Base-by-base conservation (phyloP, 164 flowering plant genomes). In the Vitis rotundifolia region DNA sequence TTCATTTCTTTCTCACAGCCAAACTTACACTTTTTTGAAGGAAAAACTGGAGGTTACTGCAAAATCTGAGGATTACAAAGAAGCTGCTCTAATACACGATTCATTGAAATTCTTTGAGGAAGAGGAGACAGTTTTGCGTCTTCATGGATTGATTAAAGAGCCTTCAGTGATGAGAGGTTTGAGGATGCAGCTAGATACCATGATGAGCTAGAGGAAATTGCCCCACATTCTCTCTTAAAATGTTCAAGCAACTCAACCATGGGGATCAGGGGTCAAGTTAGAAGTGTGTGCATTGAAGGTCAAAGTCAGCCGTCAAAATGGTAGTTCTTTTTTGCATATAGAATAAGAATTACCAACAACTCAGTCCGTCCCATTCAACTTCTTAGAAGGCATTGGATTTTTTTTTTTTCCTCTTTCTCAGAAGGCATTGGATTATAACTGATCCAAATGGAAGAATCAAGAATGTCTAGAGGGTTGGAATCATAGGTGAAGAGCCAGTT, bases 401-500 rank as follows among this genome's bases (percentile, higher is more conserved):
- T 22, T 22, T 1, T 22, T 22, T 22, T 22, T 22, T 22, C 26
- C 26, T 22, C 26, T 22, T 22, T 72, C 91, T 94, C 49, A 86
- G 91, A 81, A 83, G 97, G 67, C 97, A 94, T 75, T 94, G 97
- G 98, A 87, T 92, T 59, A 87, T 94, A 52, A 92, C 97, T 59
- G 92, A 92, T 83, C 95, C 88, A 72, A 87, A 87, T 76, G 97
- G 88, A 48, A 91, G 83, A 81, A 83, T 84, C 53, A 93, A 94
- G 76, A 86, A 88, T 81, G 80, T 94, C 64, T 87, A 93, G 92
- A 97, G 97, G 16, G 71, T 85, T 61, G 98, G 98, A 61, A 97
- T 94, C 58, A 89, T 94, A 64, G 98, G 97, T 68, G 97, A 94
- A 83, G 97, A 94, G 71, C 98, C 98, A 28, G 97, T 92, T 64